Evolutionary conservation across 2,329 filamentous ascomycete species (phyloP).

Genomic region (Fusarium sp.): DNA sequence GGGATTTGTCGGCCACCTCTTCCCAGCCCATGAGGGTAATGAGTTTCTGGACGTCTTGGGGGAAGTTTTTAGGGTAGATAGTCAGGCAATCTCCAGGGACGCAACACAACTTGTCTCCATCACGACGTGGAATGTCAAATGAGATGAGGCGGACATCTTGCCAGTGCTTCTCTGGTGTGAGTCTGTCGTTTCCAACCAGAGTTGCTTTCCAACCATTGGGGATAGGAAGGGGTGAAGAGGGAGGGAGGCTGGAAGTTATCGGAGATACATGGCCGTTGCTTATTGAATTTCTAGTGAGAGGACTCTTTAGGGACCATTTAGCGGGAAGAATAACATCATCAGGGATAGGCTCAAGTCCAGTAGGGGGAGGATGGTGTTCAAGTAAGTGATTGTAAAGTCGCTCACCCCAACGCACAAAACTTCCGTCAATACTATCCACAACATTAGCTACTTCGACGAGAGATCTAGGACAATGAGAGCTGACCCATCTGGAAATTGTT

Average conservation of each 20-base stretch:
- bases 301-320: slow-evolving; percentile 61
- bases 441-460: not conserved
- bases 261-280: slow-evolving; percentile 21
- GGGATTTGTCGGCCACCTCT: slow-evolving; percentile 72
- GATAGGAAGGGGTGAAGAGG: slow-evolving; percentile 60
- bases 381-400: slow-evolving; percentile 74
- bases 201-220: slow-evolving; percentile 64
- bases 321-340: slow-evolving; percentile 79
- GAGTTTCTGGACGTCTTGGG: slow-evolving; percentile 79
- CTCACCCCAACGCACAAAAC: slow-evolving; percentile 80
- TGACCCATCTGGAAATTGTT: slow-evolving; percentile 91
- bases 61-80: slow-evolving; percentile 88
- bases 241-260: slow-evolving; percentile 39
- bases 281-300: not conserved
- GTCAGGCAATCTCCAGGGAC: slow-evolving; percentile 82
- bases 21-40: slow-evolving; percentile 84
- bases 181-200: slow-evolving; percentile 71
- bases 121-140: slow-evolving; percentile 57
- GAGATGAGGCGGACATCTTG: slow-evolving; percentile 90
- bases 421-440: slow-evolving; percentile 76
- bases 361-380: slow-evolving; percentile 73
- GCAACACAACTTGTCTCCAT: slow-evolving; percentile 46
- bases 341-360: slow-evolving; percentile 74
- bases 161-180: slow-evolving; percentile 84
- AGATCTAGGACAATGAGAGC: slow-evolving; percentile 37